Base-by-base conservation (phyloP, 1,139 yeast genomes). In the Oligophagozyma castellii region DNA sequence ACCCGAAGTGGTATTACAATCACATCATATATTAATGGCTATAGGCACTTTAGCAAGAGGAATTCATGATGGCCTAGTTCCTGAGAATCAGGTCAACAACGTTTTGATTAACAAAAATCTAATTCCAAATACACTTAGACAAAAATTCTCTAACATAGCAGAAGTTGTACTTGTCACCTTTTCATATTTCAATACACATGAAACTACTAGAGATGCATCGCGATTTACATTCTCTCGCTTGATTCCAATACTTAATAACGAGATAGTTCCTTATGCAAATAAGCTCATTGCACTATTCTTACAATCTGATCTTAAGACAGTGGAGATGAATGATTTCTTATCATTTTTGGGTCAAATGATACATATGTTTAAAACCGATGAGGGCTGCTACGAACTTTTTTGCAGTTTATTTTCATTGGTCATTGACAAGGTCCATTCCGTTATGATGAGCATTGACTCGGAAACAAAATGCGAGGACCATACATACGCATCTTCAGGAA, bases 1-100 rank as follows among this genome's bases (percentile, higher is more conserved):
- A 19, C 57, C 64, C 14, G 61, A 65, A 27, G 48, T 67, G 21
- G 64, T 76, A 3, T 55, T 80, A 27, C 92, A 83, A 49, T 75
- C 84, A 2, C 95, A 89, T 51, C 95, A 89, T 51, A 67, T 76
- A 23, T 58, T 92, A 28, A 71, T 81, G 73, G 89, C 95, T 0
- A 70, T 89, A 30, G 95, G 95, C 21, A 81, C 95, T 0, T 67
- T 86, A 45, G 79, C 86, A 2, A 69, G 89, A 46, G 96, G 96
- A 2, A 74, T 79, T 43, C 57, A 53, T 31, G 48, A 49, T 13
- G 56, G 57, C 4, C 29, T 53, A 7, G 54, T 53, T 14, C 56
- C 57, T 4, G 57, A 53, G 22, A 51, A 50, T 29, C 55, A 51
- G 33, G 52, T 51, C 14, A 53, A 51, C 30, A 58, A 55, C 25